Conservation (phyloP, 139 green algal species). For the Chlorella sorokiniana region DNA sequence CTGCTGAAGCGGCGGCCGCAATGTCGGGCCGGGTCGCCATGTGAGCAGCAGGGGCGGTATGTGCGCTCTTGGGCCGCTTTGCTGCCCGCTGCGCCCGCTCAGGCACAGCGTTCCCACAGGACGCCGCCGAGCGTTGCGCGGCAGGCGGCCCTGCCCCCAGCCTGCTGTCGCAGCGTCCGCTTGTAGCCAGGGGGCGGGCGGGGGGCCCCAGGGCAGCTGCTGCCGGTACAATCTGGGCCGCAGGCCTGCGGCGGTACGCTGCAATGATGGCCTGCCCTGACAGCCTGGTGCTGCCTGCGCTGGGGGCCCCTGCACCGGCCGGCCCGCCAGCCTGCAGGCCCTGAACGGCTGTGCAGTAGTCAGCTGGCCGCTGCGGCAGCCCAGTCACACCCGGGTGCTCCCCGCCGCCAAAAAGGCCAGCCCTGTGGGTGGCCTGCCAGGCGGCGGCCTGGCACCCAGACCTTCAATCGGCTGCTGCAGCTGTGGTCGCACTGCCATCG, state of each 20-base stretch:
- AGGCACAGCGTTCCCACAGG: too few relatives aligned
- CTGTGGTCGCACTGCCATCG: neutral
- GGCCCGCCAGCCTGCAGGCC: too few relatives aligned
- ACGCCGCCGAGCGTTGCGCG: too few relatives aligned
- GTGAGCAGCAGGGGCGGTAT: neutral
- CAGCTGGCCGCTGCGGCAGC: too few relatives aligned
- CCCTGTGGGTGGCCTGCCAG: neutral
- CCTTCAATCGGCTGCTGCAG: neutral
- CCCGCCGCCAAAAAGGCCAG: too few relatives aligned
- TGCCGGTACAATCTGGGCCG: neutral
- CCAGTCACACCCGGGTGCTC: too few relatives aligned
- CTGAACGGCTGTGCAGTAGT: too few relatives aligned
- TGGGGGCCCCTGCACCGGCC: too few relatives aligned
- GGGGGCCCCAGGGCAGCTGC: neutral
- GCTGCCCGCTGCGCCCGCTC: neutral
- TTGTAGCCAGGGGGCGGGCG: too few relatives aligned
- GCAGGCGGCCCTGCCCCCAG: too few relatives aligned
- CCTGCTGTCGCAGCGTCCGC: neutral
- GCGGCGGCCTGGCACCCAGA: neutral
- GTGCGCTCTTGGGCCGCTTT: neutral
- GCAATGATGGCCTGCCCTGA: neutral
- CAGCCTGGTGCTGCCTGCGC: neutral
- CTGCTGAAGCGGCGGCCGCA: neutral
- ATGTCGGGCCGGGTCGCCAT: neutral
- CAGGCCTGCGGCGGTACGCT: neutral